Evolutionary conservation across 169 alveolate species (phyloP).

Genomic region (Amoebophrya sp.): DNA sequence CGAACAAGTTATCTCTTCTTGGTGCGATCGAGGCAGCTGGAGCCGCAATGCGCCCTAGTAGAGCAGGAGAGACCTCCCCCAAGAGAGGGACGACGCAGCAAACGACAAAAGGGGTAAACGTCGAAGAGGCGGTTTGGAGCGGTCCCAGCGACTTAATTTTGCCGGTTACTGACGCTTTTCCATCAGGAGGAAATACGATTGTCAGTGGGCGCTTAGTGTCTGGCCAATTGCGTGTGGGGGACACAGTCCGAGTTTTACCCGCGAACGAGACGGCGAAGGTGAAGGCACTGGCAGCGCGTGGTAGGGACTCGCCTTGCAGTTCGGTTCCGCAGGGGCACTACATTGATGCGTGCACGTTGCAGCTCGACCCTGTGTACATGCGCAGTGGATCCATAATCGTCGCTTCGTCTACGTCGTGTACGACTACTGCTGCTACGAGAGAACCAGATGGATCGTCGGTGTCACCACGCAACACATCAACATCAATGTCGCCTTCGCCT

Average conservation of each 20-base stretch:
- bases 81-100: no score
- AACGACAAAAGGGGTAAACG: no score
- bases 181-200: neutral
- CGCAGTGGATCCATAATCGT: neutral
- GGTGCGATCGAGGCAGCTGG: no score
- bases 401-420: no score
- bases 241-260: slow-evolving; percentile 30
- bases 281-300: neutral
- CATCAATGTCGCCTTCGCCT: neutral
- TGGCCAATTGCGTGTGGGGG: slow-evolving; percentile 38
- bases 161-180: slow-evolving; percentile 31
- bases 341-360: neutral
- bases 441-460: no score
- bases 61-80: no score
- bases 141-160: no score
- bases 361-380: neutral
- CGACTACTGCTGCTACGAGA: no score
- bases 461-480: no score
- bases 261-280: neutral
- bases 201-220: neutral
- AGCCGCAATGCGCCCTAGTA: no score
- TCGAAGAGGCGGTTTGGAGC: no score
- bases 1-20: neutral
- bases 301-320: neutral
- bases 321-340: neutral